These are phyloP conservation scores for Penicillium verhagenii DNA, from an alignment of 495 filamentous ascomycete species.

Conservation along the genomic window DNA sequence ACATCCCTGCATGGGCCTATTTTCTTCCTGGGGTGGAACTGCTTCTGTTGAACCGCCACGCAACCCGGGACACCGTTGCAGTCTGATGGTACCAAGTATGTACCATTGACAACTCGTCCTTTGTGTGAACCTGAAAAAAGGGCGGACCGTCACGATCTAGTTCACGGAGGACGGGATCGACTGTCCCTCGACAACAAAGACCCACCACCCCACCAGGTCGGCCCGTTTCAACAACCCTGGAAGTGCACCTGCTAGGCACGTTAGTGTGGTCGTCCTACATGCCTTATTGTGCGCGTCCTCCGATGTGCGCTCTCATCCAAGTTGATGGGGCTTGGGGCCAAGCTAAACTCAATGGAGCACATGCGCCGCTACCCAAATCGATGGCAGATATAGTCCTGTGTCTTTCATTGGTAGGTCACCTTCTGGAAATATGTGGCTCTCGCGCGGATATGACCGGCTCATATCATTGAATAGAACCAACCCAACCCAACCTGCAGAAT, in stretches of 20 bases:
- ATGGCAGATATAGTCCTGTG: conserved; percentile 17
- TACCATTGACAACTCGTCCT: conserved; percentile 3
- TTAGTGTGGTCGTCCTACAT: conserved; percentile 5
- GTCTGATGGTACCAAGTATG: background rate
- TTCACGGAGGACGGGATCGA: background rate
- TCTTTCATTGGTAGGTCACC: conserved; percentile 10
- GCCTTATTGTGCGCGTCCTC: background rate
- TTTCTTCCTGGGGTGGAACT: background rate
- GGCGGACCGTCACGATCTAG: background rate
- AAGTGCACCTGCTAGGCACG: conserved; percentile 5
- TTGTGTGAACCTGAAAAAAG: background rate
- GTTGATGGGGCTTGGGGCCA: background rate
- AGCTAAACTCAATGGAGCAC: conserved; percentile 8
- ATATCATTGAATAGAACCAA: conserved; percentile 7
- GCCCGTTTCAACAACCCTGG: conserved; percentile 23
- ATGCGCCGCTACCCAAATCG: conserved; percentile 11
- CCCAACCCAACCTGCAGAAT: conserved; percentile 9
- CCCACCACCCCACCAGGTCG: conserved; percentile 5
- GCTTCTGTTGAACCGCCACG: conserved; percentile 6
- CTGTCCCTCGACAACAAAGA: background rate
- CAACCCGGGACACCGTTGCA: conserved; percentile 17
- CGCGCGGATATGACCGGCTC: conserved; percentile 18
- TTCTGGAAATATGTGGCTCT: conserved; percentile 16
- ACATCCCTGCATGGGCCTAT: conserved; percentile 10
- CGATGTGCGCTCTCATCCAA: conserved; percentile 1